These are phyloP conservation scores for Gynochthodes officinalis DNA, from an alignment of 257 asterid genomes.

Conservation along the genomic window DNA sequence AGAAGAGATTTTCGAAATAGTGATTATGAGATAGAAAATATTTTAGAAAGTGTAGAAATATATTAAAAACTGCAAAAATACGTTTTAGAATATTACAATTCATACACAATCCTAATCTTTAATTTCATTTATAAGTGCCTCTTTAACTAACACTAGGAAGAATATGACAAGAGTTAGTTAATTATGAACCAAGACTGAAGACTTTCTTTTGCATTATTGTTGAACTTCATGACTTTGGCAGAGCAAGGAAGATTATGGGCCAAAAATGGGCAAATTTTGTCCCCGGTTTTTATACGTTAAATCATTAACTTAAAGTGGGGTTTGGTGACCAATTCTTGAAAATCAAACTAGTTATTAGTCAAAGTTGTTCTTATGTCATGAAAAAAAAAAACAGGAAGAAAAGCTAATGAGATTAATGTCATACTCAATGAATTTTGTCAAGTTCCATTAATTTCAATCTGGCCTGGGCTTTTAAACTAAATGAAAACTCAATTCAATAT, in stretches of 20 bases:
- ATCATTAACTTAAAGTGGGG: not conserved
- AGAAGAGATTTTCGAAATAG: too few species aligned
- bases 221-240: not conserved
- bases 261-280: not conserved
- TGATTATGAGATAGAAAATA: too few species aligned
- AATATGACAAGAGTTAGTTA: not conserved
- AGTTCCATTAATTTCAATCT: too few species aligned
- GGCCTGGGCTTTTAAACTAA: too few species aligned
- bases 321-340: not conserved
- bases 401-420: too few species aligned
- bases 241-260: not conserved
- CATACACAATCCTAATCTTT: too few species aligned
- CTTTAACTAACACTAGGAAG: conserved; percentile 2
- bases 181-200: not conserved
- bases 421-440: too few species aligned
- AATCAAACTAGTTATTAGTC: not conserved
- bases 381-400: too few species aligned
- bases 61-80: too few species aligned
- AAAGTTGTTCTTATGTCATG: not conserved
- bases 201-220: not conserved
- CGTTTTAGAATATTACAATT: too few species aligned
- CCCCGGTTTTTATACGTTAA: not conserved
- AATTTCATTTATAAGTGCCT: not conserved
- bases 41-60: too few species aligned
- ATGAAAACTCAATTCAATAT: too few species aligned